These are phyloP conservation scores for Sporobolomyces phaffii DNA, from an alignment of 768 basidiomycete species.

Conservation along the genomic window DNA sequence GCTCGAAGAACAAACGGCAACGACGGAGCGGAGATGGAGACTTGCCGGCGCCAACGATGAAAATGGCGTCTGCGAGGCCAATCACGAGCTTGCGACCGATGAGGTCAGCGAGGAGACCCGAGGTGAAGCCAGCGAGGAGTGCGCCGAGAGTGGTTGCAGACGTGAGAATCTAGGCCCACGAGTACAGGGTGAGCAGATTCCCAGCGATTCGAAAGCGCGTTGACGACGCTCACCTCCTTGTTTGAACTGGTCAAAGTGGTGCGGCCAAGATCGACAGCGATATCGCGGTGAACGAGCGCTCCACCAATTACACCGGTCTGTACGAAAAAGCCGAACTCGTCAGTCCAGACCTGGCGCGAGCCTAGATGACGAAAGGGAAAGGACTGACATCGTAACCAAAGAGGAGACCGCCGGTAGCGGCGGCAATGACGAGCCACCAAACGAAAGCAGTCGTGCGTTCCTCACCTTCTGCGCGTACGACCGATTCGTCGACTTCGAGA, in stretches of 20 bases:
- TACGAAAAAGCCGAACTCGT: not conserved
- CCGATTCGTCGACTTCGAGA: conserved; percentile 35
- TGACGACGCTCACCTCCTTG: conserved; percentile 31
- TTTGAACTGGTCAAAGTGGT: conserved; percentile 12
- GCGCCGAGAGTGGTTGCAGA: conserved; percentile 38
- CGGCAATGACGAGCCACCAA: conserved; percentile 61
- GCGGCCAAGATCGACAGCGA: conserved; percentile 26
- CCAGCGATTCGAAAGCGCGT: not conserved
- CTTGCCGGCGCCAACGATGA: conserved; percentile 32
- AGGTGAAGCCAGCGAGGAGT: conserved; percentile 34
- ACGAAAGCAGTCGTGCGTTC: conserved; percentile 62
- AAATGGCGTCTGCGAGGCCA: conserved; percentile 32
- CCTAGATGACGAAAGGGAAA: not conserved
- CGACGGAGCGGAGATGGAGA: not conserved
- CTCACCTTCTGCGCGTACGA: conserved; percentile 44
- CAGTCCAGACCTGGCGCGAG: not conserved
- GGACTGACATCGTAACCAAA: conserved; percentile 37
- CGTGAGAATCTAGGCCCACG: conserved; percentile 38
- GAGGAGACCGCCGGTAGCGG: conserved; percentile 33
- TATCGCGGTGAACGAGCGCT: conserved; percentile 35
- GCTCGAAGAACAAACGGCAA: accelerated
- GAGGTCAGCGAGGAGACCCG: conserved; percentile 31
- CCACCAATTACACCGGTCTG: conserved; percentile 41
- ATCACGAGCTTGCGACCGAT: conserved; percentile 38
- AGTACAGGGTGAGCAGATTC: not conserved